These are phyloP conservation scores for Apiospora arundinis DNA, from an alignment of 2,329 filamentous ascomycete genomes.

Conservation along the genomic window DNA sequence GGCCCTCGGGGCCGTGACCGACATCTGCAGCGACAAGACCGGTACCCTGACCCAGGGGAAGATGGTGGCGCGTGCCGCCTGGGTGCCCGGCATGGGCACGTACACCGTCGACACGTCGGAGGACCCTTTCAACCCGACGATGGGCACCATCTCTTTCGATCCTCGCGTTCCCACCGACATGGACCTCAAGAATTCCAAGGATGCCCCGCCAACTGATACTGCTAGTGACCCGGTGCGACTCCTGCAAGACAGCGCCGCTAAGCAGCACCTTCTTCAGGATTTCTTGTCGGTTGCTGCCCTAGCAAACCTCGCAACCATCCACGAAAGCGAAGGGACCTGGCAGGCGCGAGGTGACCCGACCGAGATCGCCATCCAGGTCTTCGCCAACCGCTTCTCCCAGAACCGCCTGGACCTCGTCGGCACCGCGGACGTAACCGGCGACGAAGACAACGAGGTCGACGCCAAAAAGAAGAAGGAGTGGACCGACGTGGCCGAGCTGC, in stretches of 20 bases:
- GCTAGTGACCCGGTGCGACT: conserved; percentile 26
- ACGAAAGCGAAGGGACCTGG: conserved; percentile 54
- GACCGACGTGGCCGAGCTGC: conserved; percentile 68
- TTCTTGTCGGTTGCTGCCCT: conserved; percentile 67
- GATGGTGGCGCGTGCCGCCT: conserved; percentile 67
- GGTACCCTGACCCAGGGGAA: conserved; percentile 69
- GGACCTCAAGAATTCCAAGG: conserved; percentile 38
- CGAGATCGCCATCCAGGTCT: conserved; percentile 76
- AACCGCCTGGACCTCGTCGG: conserved; percentile 60
- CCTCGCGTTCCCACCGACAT: conserved; percentile 25
- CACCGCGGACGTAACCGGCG: too few relatives aligned
- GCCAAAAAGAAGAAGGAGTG: conserved; percentile 42
- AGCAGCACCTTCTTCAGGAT: conserved; percentile 47
- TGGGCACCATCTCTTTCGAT: conserved; percentile 53
- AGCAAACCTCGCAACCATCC: conserved; percentile 59
- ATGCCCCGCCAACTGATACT: conserved; percentile 30
- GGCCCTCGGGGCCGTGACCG: conserved; percentile 66
- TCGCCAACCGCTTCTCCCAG: conserved; percentile 70
- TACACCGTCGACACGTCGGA: conserved; percentile 62
- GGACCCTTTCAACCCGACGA: conserved; percentile 63
- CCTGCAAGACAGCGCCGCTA: conserved; percentile 50
- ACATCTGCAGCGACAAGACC: conserved; percentile 61
- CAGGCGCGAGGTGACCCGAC: conserved; percentile 69
- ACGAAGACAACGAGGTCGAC: conserved; percentile 32
- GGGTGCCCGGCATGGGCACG: conserved; percentile 63